Evolutionary conservation across 129 eudicot species (phyloP), one percentile per base, ranked within the genome.

Genomic region (Flaveria bidentis): DNA sequence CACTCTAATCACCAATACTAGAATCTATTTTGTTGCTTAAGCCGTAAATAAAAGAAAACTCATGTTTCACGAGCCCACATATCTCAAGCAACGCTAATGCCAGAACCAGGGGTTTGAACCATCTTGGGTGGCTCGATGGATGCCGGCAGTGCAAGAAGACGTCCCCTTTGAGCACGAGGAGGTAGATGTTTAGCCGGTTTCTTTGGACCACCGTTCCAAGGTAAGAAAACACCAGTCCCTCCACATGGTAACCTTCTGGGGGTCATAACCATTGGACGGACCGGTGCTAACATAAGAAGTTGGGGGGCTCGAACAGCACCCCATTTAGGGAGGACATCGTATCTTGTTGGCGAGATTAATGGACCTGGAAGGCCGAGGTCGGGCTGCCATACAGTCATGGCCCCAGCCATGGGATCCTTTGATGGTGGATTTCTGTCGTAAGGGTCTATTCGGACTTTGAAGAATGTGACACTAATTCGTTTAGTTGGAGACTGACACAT

Each of bases 201-300:
- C 51, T 90, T 82, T 36, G 88, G 66, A 10, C 88, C 89, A 26
- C 18, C 85, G 15, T 71, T 67, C 92, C 93, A 90, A n/a, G 98
- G 98, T 84, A 94, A 78, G 93, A 91, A 94, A 56, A 94, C 98
- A 33, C 98, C 98, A 0, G 98, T 94, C 4, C 98, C 98, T 74
- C 89, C 97, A 63, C 75, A 76, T 6, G 90, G 86, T 17, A 83
- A 30, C 74, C 85, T 83, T 81, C 85, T 84, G 15, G 91, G 89
- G 80, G 76, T 79, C 71, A 87, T 22, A 44, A 84, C 86, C 87
- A 88, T 73, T 16, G 96, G 98, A 20, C 86, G 80, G 7, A 87
- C 62, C 4, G 96, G 97, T 64, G 89, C 72, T 26, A 91, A 71
- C 97, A 89, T 84, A 10, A 94, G 82, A 81, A 88, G 49, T 63